These are phyloP conservation scores for Leccinum cinnamomeum DNA, from an alignment of 1,284 basidiomycete genomes.

Conservation along the genomic window DNA sequence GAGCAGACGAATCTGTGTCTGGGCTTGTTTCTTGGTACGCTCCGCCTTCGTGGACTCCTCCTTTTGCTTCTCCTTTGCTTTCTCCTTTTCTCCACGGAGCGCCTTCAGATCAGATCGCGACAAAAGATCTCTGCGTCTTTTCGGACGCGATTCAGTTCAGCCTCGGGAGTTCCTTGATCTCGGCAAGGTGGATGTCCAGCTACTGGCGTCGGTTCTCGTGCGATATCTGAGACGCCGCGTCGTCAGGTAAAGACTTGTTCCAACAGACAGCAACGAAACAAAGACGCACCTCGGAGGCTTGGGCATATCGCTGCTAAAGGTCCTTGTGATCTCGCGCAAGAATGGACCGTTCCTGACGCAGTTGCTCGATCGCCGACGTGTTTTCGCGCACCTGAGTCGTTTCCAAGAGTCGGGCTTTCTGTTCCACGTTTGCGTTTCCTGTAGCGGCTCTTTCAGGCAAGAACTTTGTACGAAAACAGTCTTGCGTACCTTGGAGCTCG, in stretches of 20 bases:
- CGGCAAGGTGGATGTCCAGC: conserved; percentile 64
- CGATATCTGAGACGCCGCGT: conserved; percentile 58
- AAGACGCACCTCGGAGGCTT: conserved; percentile 60
- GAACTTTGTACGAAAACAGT: background rate
- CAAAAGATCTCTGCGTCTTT: conserved; percentile 74
- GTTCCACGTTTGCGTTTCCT: conserved; percentile 65
- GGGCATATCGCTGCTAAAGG: conserved; percentile 62
- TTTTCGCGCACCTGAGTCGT: conserved; percentile 60
- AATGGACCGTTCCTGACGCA: conserved; percentile 70
- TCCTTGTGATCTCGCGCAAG: conserved; percentile 67
- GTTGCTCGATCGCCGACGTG: conserved; percentile 61
- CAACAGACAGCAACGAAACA: background rate
- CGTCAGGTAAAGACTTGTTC: background rate
- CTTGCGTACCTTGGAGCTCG: conserved; percentile 57
- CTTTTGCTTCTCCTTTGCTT: conserved; percentile 38
- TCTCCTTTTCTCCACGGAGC: conserved; percentile 66
- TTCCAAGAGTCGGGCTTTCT: conserved; percentile 66
- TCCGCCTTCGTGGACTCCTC: conserved; percentile 55
- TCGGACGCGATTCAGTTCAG: conserved; percentile 67
- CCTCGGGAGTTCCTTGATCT: conserved; percentile 75
- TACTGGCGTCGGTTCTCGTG: conserved; percentile 72
- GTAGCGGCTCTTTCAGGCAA: conserved; percentile 11
- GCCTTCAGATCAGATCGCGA: conserved; percentile 59
- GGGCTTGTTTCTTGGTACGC: conserved; percentile 61
- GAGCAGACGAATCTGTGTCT: conserved; percentile 62